These are phyloP conservation scores for Paracoccidioides brasiliensis DNA, from an alignment of 2,329 filamentous ascomycete genomes.

Conservation along the genomic window DNA sequence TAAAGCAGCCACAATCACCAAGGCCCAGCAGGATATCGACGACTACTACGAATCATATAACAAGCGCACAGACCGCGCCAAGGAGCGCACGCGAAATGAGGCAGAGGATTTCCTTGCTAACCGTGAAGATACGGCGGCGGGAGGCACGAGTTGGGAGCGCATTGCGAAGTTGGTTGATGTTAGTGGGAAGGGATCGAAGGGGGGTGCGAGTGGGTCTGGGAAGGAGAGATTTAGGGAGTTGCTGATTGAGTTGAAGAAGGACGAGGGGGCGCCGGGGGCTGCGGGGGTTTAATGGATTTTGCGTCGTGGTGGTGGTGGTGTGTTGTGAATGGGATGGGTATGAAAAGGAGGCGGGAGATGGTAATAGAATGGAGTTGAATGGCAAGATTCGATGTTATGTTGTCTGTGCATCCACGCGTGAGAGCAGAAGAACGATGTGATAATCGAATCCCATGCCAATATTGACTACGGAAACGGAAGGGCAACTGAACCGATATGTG, in stretches of 20 bases:
- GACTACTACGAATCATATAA: conserved; percentile 99
- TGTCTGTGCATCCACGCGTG: too few species aligned
- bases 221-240: conserved; percentile 95
- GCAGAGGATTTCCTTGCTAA: conserved; percentile 83
- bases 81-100: conserved; percentile 77
- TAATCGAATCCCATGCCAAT: too few species aligned
- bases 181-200: conserved; percentile 79
- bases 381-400: too few species aligned
- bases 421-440: too few species aligned
- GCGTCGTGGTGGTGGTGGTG: background rate
- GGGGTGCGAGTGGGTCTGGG: conserved; percentile 76
- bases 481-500: too few species aligned
- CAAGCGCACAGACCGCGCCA: conserved; percentile 88
- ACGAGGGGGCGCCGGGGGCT: conserved; percentile 65
- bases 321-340: background rate
- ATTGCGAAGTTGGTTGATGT: conserved; percentile 97
- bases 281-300: conserved; percentile 29
- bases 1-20: conserved; percentile 73
- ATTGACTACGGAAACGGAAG: too few species aligned
- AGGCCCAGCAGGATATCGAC: conserved; percentile 88
- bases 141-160: conserved; percentile 95
- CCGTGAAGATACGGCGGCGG: conserved; percentile 83
- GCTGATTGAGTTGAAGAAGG: conserved; percentile 75
- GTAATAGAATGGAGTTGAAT: too few species aligned
- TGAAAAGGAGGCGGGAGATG: background rate